phyloP scores from a whole-genome alignment of 192 early-diverging fungal genomes.

The Diversispora eburnea region DNA sequence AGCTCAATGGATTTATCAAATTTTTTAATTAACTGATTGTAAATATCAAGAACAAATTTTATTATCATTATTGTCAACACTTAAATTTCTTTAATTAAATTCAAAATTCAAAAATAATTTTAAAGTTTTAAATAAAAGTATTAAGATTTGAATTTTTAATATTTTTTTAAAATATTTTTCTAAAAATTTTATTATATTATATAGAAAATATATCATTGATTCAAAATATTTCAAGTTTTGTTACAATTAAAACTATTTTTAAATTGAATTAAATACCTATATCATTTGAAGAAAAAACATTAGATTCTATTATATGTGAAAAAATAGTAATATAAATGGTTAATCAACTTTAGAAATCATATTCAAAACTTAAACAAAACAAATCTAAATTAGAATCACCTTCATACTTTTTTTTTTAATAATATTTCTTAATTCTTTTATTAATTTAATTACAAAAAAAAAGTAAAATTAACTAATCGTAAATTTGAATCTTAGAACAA shows the following conservation, averaged over 20 bases:
- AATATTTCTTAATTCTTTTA: neutral
- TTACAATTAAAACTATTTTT: neutral
- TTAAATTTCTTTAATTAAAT: neutral
- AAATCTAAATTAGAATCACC: neutral
- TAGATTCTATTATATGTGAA: neutral
- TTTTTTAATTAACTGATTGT: neutral
- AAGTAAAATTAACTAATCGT: neutral
- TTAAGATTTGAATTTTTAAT: neutral
- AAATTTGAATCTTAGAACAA: neutral
- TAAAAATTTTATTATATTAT: too few species aligned
- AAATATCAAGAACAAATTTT: neutral
- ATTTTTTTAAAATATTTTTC: too few species aligned
- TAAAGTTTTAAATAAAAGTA: too few species aligned
- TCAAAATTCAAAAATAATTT: neutral
- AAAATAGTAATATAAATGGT: neutral
- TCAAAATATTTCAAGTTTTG: neutral
- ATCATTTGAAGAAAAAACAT: neutral
- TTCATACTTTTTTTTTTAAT: neutral
- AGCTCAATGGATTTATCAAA: neutral
- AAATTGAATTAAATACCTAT: neutral
- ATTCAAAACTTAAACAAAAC: neutral
- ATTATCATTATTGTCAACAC: neutral
- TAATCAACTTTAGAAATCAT: neutral
- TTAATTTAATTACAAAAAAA: neutral
- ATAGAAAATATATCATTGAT: neutral